Conservation (phyloP, 2,329 filamentous ascomycete species). For the Elsinoe arachidis region DNA sequence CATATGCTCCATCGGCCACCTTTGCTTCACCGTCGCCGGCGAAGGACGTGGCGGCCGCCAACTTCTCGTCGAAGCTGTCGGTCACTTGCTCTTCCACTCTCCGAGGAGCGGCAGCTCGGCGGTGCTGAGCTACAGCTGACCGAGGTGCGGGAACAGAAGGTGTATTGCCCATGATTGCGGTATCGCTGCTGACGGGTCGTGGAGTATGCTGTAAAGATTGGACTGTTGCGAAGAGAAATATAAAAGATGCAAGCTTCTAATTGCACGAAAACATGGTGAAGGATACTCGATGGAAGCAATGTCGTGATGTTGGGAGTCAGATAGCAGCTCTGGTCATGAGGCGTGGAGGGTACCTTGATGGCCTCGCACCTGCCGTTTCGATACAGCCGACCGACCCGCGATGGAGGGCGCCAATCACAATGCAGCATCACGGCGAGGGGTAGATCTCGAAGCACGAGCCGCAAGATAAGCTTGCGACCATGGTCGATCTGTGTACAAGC, state of each 20-base stretch:
- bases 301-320: not conserved
- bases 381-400: not conserved
- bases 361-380: constrained; percentile 10
- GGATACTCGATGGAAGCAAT: not conserved
- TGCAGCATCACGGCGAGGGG: not conserved
- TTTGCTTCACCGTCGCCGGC: constrained; percentile 17
- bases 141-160: not conserved
- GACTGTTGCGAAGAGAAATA: not conserved
- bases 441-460: not conserved
- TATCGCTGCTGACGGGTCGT: not conserved
- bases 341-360: constrained; percentile 2
- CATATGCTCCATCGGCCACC: constrained; percentile 23
- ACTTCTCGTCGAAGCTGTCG: not conserved
- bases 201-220: not conserved
- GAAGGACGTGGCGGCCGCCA: not conserved
- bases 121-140: not conserved
- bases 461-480: not conserved
- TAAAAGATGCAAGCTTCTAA: not conserved
- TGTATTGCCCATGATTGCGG: not conserved
- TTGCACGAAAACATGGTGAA: not conserved
- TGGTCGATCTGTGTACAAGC: not conserved
- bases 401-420: constrained; percentile 1
- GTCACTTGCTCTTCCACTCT: not conserved
- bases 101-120: not conserved
- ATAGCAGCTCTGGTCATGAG: not conserved